Base-by-base conservation (phyloP, 2,329 filamentous ascomycete genomes). In the Lasiodiplodia theobromae region DNA sequence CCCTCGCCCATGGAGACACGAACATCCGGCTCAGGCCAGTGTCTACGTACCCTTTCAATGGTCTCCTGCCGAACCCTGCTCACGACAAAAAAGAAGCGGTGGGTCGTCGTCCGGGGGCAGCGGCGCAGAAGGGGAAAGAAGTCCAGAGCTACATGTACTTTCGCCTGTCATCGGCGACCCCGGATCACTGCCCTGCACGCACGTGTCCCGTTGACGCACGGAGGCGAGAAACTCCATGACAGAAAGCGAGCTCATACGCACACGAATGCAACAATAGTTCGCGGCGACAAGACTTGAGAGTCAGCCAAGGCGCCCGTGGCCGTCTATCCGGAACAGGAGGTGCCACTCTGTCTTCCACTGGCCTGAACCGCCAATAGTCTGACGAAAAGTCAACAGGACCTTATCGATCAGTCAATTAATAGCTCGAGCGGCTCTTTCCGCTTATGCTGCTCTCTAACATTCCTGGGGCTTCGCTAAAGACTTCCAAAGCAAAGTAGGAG, bases 1-100 rank as follows among this genome's bases (percentile, higher is more conserved):
- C 60, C 12, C 34, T 21, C 54, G 18, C 31, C 21, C 54, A 57
- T 47, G 34, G 28, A 49, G 31, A 52, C 44, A 51, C 44, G 60
- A 52, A 52, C 44, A 34, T 34, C 31, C 31, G 31, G 31, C 31
- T 34, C 31, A 34, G n/a, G 44, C 25, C n/a, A 44, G 7, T 5
- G 25, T 23, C 12, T 23, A 44, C 21, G 21, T 7, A 6, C 34
- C n/a, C 23, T 47, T n/a, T 47, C 16, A 3, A 5, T 38, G 31
- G 21, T 38, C 47, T 64, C 58, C 14, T 47, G 21, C 31, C 11
- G 28, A 38, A 18, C 40, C 38, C 34, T 31, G 40, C 58, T 23
- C n/a, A 21, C n/a, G n/a, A 12, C 44, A 18, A 8, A 21, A 47
- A 21, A n/a, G 7, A 47, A 12, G 44, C 44, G 44, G 44, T 47